Conservation (phyloP, 257 asterid genomes). For the Lycium ferocissimum region DNA sequence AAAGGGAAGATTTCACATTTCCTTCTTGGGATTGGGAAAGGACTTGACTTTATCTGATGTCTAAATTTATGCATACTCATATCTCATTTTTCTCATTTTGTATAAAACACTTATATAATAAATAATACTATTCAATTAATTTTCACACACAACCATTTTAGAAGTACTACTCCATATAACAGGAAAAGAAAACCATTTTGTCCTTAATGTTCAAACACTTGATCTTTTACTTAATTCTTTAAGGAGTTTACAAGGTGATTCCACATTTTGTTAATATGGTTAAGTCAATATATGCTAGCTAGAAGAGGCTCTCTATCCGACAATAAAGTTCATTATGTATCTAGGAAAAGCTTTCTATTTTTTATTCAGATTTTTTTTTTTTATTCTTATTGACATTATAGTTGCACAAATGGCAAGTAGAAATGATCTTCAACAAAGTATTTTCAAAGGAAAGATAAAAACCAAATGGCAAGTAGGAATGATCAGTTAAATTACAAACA, state of each 20-base stretch:
- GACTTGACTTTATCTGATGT: neutral
- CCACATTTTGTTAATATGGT: neutral
- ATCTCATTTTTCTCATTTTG: neutral
- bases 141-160: neutral
- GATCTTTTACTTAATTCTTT: neutral
- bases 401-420: too few relatives aligned
- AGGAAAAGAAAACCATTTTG: neutral
- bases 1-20: neutral
- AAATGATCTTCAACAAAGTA: too few relatives aligned
- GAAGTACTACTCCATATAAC: neutral
- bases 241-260: neutral
- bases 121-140: neutral
- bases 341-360: too few relatives aligned
- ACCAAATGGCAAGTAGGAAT: too few relatives aligned
- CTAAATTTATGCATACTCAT: slow-evolving; percentile 12
- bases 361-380: too few relatives aligned
- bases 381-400: too few relatives aligned
- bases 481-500: too few relatives aligned
- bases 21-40: neutral
- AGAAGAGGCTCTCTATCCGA: neutral
- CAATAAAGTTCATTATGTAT: neutral
- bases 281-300: neutral
- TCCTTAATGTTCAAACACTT: neutral
- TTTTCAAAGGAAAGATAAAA: too few relatives aligned
- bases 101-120: neutral